A percentile compares a stretch with the other conserved stretches of the same genome.
Evolutionary conservation across 1,284 basidiomycete species (phyloP).

Genomic region (Neonothopanus nambi): DNA sequence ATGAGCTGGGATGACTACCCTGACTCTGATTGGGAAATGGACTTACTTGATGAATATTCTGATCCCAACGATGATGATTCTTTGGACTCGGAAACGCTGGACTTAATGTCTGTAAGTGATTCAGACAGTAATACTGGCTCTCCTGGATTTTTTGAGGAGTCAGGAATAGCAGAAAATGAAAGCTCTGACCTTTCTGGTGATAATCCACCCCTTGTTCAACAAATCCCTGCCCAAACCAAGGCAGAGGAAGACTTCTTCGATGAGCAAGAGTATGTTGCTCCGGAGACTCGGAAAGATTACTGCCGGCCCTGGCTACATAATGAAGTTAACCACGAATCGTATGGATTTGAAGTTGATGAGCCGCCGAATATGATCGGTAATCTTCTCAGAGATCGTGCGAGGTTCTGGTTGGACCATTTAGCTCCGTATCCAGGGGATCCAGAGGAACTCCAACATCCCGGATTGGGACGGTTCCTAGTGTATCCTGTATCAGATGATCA

Average conservation of each 20-base stretch:
- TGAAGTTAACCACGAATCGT: not conserved
- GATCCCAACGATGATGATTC: not conserved
- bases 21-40: not conserved
- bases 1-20: not conserved
- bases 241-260: conserved; percentile 2
- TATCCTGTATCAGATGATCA: not conserved
- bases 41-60: not conserved
- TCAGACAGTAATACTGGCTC: not conserved
- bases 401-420: not conserved
- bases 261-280: not conserved
- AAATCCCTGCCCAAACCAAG: conserved; percentile 2
- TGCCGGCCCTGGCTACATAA: too few relatives aligned
- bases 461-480: not conserved
- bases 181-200: not conserved
- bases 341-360: not conserved
- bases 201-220: not conserved
- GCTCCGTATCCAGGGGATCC: conserved; percentile 9
- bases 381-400: not conserved
- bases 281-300: not conserved
- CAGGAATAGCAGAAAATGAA: not conserved
- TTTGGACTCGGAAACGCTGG: not conserved
- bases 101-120: not conserved
- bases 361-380: not conserved
- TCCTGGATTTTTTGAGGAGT: not conserved
- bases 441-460: not conserved